Evolutionary conservation across 148 eudicot species (phyloP).

Genomic region (Rhododendron henanense): DNA sequence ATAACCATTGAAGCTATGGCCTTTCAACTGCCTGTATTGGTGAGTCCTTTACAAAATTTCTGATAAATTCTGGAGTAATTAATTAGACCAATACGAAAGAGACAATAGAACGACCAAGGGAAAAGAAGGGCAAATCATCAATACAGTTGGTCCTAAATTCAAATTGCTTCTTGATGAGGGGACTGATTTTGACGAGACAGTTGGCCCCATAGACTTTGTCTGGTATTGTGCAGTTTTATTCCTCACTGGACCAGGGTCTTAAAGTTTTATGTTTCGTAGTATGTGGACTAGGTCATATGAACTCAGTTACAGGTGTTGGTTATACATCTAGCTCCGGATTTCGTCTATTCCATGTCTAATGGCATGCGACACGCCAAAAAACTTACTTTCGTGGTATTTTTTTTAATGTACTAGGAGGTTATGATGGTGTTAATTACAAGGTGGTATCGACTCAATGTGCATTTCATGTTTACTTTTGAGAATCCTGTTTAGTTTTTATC

Average conservation of each 20-base stretch:
- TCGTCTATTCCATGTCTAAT: background rate
- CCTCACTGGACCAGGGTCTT: background rate
- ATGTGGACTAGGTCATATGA: background rate
- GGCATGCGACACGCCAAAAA: background rate
- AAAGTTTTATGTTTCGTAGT: background rate
- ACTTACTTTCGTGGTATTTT: background rate
- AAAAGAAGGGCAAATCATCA: background rate
- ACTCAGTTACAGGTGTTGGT: background rate
- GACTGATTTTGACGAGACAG: background rate
- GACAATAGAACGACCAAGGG: background rate
- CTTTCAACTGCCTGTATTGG: slow-evolving; percentile 84
- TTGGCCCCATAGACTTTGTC: background rate
- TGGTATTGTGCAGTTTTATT: background rate
- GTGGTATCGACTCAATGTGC: background rate
- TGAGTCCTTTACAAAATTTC: slow-evolving; percentile 21
- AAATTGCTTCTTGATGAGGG: background rate
- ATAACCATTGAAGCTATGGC: slow-evolving; percentile 98
- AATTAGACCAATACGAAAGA: background rate
- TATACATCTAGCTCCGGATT: background rate
- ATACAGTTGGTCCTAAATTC: background rate
- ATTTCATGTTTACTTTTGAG: background rate
- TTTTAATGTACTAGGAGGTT: background rate
- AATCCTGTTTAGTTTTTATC: background rate
- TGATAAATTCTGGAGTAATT: background rate
- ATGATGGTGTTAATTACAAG: background rate